Percentiles rank a stretch among this genome's conserved stretches.
Evolutionary conservation across 164 flowering plant genomes (phyloP).

Genomic region (Berberis thunbergii): DNA sequence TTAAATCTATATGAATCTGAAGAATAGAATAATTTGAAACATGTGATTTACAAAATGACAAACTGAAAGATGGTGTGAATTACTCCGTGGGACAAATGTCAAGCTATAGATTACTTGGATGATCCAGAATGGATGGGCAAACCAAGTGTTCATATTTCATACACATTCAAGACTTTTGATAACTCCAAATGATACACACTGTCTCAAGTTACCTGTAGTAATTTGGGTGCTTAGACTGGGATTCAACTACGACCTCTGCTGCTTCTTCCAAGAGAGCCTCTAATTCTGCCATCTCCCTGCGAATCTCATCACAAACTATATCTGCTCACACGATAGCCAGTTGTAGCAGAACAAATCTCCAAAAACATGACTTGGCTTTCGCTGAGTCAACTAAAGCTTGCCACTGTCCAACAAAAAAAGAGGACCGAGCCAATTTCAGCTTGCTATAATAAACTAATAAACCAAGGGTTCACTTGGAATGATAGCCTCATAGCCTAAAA

Average conservation of each 20-base stretch:
- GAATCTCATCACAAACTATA: conserved; percentile 41
- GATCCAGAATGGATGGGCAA: too few species aligned
- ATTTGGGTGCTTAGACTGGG: conserved; percentile 69
- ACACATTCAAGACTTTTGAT: too few species aligned
- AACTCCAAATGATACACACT: too few species aligned
- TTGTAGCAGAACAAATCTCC: conserved; percentile 88
- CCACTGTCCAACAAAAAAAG: conserved; percentile 53
- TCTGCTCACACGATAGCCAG: conserved; percentile 67
- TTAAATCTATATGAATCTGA: too few species aligned
- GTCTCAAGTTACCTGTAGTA: conserved; percentile 88
- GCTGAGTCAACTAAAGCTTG: conserved; percentile 79
- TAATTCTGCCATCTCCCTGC: conserved; percentile 68
- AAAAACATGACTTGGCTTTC: conserved; percentile 57
- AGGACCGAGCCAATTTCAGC: background rate
- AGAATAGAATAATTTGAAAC: too few species aligned
- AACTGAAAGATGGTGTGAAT: too few species aligned
- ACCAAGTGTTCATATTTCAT: too few species aligned
- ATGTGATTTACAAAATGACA: too few species aligned
- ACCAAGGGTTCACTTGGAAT: background rate
- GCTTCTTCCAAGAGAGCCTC: conserved; percentile 90
- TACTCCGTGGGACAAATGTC: too few species aligned
- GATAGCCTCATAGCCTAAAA: too few species aligned
- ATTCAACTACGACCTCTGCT: conserved; percentile 89
- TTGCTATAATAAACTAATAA: background rate
- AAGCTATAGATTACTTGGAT: too few species aligned